Conservation (phyloP, 352 stramenopile genomes). For the Salisapilia sapeloensis region DNA sequence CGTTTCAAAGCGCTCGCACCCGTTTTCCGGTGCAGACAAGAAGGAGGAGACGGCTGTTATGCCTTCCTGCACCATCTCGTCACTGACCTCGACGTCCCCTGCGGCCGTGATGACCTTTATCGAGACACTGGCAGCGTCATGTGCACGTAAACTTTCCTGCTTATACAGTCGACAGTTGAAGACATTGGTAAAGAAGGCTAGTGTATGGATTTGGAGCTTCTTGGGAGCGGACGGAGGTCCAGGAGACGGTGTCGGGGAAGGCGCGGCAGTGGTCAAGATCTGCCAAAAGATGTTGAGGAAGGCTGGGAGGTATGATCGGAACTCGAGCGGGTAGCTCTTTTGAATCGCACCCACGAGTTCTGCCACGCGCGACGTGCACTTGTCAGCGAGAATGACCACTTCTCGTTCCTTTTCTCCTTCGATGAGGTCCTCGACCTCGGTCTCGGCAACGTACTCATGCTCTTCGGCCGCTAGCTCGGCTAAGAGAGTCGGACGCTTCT, state of each 20-base stretch:
- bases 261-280: slow-evolving; percentile 14
- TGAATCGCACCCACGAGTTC: slow-evolving; percentile 49
- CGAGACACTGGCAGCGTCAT: slow-evolving; percentile 16
- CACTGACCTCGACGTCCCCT: slow-evolving; percentile 51
- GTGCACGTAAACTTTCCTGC: slow-evolving; percentile 27
- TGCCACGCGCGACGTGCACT: slow-evolving; percentile 44
- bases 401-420: slow-evolving; percentile 1
- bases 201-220: slow-evolving; percentile 44
- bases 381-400: slow-evolving; percentile 18
- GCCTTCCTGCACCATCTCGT: slow-evolving; percentile 63
- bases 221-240: slow-evolving; percentile 4
- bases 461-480: no score
- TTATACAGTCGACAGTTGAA: slow-evolving; percentile 71
- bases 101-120: slow-evolving; percentile 71
- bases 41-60: slow-evolving; percentile 34
- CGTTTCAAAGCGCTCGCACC: slow-evolving; percentile 16
- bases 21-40: slow-evolving; percentile 10
- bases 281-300: slow-evolving; percentile 58
- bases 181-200: slow-evolving; percentile 74
- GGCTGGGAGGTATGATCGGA: slow-evolving; percentile 50
- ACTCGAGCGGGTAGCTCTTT: slow-evolving; percentile 72
- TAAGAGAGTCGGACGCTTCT: slow-evolving; percentile 12
- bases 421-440: slow-evolving; percentile 4
- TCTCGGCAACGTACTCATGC: neutral
- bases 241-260: no score